A percentile compares a stretch with the other conserved stretches of the same genome.
phyloP scores from a whole-genome alignment of 495 filamentous ascomycete genomes.

The Pseudevernia furfuracea region DNA sequence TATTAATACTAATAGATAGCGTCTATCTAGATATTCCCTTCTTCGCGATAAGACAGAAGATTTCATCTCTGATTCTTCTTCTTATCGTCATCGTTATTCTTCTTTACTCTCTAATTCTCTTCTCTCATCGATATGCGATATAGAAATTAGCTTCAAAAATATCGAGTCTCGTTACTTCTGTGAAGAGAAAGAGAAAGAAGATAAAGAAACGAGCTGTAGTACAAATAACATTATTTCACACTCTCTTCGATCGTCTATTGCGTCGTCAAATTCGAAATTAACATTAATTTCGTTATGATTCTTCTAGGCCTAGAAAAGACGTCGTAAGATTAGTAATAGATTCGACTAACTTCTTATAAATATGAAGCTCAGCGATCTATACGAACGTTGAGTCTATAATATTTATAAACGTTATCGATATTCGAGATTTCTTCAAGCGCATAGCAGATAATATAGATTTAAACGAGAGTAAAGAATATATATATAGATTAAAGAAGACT shows the following conservation, averaged over 20 bases:
- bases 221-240: background rate
- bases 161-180: constrained; percentile 1
- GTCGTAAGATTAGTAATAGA: background rate
- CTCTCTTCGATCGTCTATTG: background rate
- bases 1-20: constrained; percentile 3
- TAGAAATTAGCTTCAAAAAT: background rate
- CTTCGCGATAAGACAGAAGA: constrained; percentile 5
- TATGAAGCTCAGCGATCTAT: background rate
- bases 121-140: constrained; percentile 6
- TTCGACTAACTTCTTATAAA: background rate
- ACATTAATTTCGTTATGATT: background rate
- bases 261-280: background rate
- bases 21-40: constrained; percentile 11
- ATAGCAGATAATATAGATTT: constrained; percentile 12
- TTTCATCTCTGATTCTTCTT: constrained; percentile 5
- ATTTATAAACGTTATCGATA: background rate
- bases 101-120: background rate
- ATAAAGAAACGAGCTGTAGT: background rate
- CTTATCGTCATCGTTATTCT: too few species aligned
- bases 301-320: too few species aligned
- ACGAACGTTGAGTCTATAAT: background rate
- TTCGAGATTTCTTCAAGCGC: constrained; percentile 13
- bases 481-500: constrained; percentile 10
- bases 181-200: background rate
- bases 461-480: constrained; percentile 12